Evolutionary conservation across 495 filamentous ascomycete genomes (phyloP).

Genomic region (Trichoderma erinaceum): DNA sequence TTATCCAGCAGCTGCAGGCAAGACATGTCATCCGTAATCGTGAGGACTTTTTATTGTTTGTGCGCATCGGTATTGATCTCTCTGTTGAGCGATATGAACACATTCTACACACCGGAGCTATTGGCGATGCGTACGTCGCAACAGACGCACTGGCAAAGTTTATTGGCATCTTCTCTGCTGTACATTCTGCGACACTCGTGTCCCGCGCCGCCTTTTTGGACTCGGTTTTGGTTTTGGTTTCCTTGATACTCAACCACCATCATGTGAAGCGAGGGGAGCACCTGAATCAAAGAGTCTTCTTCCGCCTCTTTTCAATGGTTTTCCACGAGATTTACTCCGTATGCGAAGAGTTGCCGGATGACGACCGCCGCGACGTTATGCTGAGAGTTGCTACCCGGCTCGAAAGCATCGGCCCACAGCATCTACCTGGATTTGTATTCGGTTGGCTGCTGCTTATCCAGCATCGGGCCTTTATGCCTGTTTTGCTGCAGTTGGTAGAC

Average conservation of each 20-base stretch:
- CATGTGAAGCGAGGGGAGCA: slow-evolving; percentile 72
- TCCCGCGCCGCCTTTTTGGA: slow-evolving; percentile 63
- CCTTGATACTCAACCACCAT: slow-evolving; percentile 79
- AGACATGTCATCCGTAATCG: slow-evolving; percentile 60
- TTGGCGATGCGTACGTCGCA: slow-evolving; percentile 63
- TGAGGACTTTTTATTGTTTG: slow-evolving; percentile 71
- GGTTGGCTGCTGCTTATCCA: slow-evolving; percentile 75
- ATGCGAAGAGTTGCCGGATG: slow-evolving; percentile 35
- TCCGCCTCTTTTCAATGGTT: slow-evolving; percentile 80
- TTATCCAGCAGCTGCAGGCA: slow-evolving; percentile 78
- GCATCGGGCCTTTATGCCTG: slow-evolving; percentile 82
- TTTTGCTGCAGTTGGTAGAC: slow-evolving; percentile 62
- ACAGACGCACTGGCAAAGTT: slow-evolving; percentile 87
- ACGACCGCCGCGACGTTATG: slow-evolving; percentile 62
- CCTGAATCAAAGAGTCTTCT: slow-evolving; percentile 86
- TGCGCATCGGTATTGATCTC: slow-evolving; percentile 74
- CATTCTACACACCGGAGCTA: slow-evolving; percentile 40
- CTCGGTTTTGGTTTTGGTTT: slow-evolving; percentile 64
- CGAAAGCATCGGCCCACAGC: slow-evolving; percentile 64
- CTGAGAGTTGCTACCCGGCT: slow-evolving; percentile 69
- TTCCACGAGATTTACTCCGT: slow-evolving; percentile 53
- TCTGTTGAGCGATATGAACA: slow-evolving; percentile 72
- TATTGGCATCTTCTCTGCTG: slow-evolving; percentile 65
- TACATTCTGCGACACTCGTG: slow-evolving; percentile 39
- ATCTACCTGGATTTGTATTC: slow-evolving; percentile 75